phyloP scores from a whole-genome alignment of 176 grass and related monocot genomes.

The Carex kokanica region DNA sequence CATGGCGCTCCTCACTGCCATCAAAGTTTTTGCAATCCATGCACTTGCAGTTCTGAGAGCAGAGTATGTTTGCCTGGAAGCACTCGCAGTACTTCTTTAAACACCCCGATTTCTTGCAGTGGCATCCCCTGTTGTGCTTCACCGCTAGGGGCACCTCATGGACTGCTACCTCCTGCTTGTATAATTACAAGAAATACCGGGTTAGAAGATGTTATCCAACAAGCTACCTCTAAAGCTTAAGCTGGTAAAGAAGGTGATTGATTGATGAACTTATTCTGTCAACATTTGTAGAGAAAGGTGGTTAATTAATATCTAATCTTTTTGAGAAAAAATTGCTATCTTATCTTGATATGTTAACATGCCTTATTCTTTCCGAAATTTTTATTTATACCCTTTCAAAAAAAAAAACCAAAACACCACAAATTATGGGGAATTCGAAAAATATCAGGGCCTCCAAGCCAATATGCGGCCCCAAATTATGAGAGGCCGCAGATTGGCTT shows the following conservation, averaged over 20 bases:
- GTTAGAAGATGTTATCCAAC: not conserved
- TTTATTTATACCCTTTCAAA: too few relatives aligned
- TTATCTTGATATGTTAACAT: not conserved
- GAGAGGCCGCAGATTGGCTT: too few relatives aligned
- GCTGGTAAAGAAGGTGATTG: not conserved
- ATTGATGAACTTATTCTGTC: not conserved
- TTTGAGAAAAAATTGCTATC: not conserved
- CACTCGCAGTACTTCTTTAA: constrained; percentile 99
- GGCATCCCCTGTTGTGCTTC: constrained; percentile 98
- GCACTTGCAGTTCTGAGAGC: constrained; percentile 98
- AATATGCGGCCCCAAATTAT: too few relatives aligned
- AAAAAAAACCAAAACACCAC: too few relatives aligned
- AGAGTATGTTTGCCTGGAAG: constrained; percentile 97
- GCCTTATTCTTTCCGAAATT: not conserved
- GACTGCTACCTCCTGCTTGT: constrained; percentile 43
- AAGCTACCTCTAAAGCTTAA: constrained; percentile 2
- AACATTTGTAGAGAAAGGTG: not conserved
- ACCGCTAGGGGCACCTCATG: constrained; percentile 65
- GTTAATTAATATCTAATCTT: not conserved
- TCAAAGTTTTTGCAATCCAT: constrained; percentile 98
- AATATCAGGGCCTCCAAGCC: too few relatives aligned
- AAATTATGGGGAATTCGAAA: too few relatives aligned
- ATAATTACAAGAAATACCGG: not conserved
- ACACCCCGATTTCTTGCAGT: constrained; percentile 98
- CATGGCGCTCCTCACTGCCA: constrained; percentile 74